phyloP scores from a whole-genome alignment of 1,139 yeast genomes.

The Kodamaea alishanica region DNA sequence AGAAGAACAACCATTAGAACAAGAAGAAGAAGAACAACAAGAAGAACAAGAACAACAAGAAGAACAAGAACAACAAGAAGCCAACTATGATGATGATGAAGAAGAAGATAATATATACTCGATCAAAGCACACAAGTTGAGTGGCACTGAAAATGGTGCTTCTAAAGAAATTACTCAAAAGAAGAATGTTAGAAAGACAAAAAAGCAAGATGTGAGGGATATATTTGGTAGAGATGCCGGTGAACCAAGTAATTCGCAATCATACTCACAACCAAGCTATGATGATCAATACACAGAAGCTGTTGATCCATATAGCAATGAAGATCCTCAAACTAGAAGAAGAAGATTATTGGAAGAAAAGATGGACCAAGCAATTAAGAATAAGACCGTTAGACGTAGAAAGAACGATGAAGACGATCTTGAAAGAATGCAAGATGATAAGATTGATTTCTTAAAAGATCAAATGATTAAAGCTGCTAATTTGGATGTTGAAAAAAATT shows the following conservation, averaged over 20 bases:
- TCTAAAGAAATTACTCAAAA: slow-evolving; percentile 31
- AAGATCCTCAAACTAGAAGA: slow-evolving; percentile 50
- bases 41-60: slow-evolving; percentile 10
- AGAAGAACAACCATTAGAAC: slow-evolving; percentile 6
- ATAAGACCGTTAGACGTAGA: slow-evolving; percentile 54
- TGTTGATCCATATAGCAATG: slow-evolving; percentile 26
- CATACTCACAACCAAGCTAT: slow-evolving; percentile 9
- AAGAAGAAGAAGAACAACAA: slow-evolving; percentile 5
- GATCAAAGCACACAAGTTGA: slow-evolving; percentile 29
- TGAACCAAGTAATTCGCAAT: slow-evolving; percentile 1
- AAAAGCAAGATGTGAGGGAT: slow-evolving; percentile 10
- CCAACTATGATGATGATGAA: slow-evolving; percentile 8
- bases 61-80: slow-evolving; percentile 10
- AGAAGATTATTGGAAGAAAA: slow-evolving; percentile 78
- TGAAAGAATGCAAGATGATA: slow-evolving; percentile 93
- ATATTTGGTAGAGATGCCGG: slow-evolving; percentile 11
- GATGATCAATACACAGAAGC: slow-evolving; percentile 8
- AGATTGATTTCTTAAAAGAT: slow-evolving; percentile 74
- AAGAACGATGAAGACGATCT: slow-evolving; percentile 85
- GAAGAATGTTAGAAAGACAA: slow-evolving; percentile 35
- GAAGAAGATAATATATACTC: slow-evolving; percentile 28
- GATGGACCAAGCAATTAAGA: slow-evolving; percentile 72
- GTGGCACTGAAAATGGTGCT: slow-evolving; percentile 13
- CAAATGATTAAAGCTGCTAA: slow-evolving; percentile 94
- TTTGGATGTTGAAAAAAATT: slow-evolving; percentile 80